These are phyloP conservation scores for Erodium moschatum DNA, from an alignment of 441 rosid genomes.

Conservation along the genomic window DNA sequence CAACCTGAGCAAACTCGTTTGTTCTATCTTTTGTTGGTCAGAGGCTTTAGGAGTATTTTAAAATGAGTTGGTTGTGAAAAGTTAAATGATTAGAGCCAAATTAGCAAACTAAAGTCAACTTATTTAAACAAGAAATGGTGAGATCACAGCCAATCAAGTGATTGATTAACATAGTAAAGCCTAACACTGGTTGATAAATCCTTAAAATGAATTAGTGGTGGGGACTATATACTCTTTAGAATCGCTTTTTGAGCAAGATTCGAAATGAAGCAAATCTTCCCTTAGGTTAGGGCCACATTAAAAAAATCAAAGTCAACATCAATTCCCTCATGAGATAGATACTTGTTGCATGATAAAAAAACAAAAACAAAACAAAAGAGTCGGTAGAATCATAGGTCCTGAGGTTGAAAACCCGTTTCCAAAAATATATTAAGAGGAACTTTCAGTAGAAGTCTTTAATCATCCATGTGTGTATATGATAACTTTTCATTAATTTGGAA, in stretches of 20 bases:
- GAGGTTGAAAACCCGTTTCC: neutral
- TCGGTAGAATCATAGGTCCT: neutral
- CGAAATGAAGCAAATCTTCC: conserved; percentile 1
- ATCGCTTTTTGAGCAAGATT: neutral
- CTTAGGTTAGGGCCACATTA: conserved; percentile 2
- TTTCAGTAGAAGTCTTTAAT: neutral
- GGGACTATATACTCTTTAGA: neutral
- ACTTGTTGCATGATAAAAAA: conserved; percentile 1
- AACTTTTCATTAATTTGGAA: neutral
- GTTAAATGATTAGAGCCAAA: neutral
- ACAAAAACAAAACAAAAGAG: neutral
- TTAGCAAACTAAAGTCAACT: conserved; percentile 13
- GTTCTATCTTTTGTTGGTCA: conserved; percentile 5
- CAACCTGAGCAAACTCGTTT: neutral
- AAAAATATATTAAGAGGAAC: neutral
- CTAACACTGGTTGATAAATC: neutral
- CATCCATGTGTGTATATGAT: neutral
- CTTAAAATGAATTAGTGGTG: conserved; percentile 7
- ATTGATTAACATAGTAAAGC: conserved; percentile 14
- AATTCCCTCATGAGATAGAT: neutral
- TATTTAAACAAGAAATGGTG: conserved; percentile 4
- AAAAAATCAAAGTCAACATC: conserved; percentile 6
- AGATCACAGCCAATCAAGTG: conserved; percentile 12
- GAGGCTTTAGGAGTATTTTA: neutral
- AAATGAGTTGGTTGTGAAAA: conserved; percentile 8